A percentile compares a stretch with the other conserved stretches of the same genome.
Conservation (phyloP, 768 basidiomycete species). For the Phanerochaete sordida region DNA sequence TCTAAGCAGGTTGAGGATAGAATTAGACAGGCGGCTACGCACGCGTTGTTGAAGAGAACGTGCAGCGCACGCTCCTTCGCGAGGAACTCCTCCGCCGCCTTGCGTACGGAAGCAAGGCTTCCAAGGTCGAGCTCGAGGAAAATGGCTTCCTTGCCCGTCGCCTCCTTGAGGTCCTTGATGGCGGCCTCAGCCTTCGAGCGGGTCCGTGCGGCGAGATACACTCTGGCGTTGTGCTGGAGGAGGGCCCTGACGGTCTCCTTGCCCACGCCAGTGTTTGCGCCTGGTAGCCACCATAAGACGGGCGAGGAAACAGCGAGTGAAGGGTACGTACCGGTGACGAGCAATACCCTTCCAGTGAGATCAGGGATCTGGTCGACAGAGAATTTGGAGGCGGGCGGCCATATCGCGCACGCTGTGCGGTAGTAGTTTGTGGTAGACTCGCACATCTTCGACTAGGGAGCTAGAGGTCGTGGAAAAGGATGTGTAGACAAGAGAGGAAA, state of each 20-base stretch:
- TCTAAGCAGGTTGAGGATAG: no score
- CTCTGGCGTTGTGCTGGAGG: slow-evolving; percentile 53
- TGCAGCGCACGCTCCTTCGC: slow-evolving; percentile 40
- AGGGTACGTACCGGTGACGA: slow-evolving; percentile 25
- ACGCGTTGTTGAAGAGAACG: slow-evolving; percentile 44
- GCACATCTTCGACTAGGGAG: no score
- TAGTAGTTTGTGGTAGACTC: no score
- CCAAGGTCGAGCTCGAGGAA: slow-evolving; percentile 39
- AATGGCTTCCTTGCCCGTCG: slow-evolving; percentile 35
- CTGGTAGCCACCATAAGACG: not conserved
- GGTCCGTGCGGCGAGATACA: slow-evolving; percentile 52
- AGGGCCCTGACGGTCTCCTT: slow-evolving; percentile 55
- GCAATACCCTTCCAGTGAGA: slow-evolving; percentile 24
- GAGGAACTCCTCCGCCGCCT: slow-evolving; percentile 33
- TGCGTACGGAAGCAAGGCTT: slow-evolving; percentile 30
- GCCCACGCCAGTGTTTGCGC: slow-evolving; percentile 45
- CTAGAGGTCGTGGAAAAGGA: no score
- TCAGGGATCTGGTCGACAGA: slow-evolving; percentile 41
- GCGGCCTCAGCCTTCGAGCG: slow-evolving; percentile 40
- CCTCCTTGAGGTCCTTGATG: slow-evolving; percentile 43
- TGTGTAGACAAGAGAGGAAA: no score
- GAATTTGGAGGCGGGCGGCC: slow-evolving; percentile 3
- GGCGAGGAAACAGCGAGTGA: not conserved
- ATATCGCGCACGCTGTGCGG: slow-evolving; percentile 14
- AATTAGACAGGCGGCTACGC: not conserved